Evolutionary conservation across 768 basidiomycete species (phyloP), one percentile per base, ranked within the genome.

Genomic region (Nidula microcarpa): DNA sequence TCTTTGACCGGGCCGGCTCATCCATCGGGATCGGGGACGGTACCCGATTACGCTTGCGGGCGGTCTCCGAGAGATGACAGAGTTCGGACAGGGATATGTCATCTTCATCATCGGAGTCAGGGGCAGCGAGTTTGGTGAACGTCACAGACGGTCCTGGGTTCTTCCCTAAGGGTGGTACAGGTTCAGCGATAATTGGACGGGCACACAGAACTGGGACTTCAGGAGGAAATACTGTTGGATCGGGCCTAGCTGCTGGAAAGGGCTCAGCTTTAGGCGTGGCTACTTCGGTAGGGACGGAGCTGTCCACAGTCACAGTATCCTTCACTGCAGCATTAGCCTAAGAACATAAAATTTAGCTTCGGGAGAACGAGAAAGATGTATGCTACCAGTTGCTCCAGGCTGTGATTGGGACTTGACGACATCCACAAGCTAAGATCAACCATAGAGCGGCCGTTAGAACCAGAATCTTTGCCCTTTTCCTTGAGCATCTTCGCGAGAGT

Each of bases 401-500:
- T 17, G 8, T 17, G 14, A 6, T 13, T 50, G 5, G 73, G 70
- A 53, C 71, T 75, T 2, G 70, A 72, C 5, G 68, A 64, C 60
- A 74, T 67, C 66, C 71, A 77, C 0, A 67, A 54, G 45, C 65
- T 68, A 48, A 76, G 55, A 53, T 74, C 70, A 13, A 79, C 68
- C 56, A 80, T 73, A 1, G 75, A 68, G 41, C 66, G 70, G 6
- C 55, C 52, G 10, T 61, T 57, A 2, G 54, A 55, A 0, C 61
- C 65, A 13, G 54, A 53, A 33, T 68, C 65, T 13, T 56, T 57
- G 39, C 62, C 68, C 48, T 67, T 69, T 51, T 73, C 73, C 50
- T 70, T 69, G 52, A 83, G 66, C 36, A 72, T 61, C 49, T 74
- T 74, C 0, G 80, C 78, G 10, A 83, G 64, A 33, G 66, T 68